phyloP scores from a whole-genome alignment of 257 asterid genomes.

The Solanum etuberosum region DNA sequence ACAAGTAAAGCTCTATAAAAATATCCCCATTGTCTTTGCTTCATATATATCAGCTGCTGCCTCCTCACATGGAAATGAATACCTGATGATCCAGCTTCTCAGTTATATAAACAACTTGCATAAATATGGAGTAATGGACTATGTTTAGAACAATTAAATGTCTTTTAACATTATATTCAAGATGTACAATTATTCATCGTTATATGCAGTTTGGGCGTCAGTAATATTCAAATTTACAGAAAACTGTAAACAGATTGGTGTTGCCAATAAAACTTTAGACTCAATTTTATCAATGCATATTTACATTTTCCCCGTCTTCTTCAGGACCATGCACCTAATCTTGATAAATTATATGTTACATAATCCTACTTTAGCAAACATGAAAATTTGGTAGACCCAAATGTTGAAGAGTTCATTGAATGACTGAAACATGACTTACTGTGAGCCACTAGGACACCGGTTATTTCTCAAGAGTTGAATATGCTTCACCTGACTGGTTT shows the following conservation, averaged over 20 bases:
- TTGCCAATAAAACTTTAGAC: background rate
- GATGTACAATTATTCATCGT: background rate
- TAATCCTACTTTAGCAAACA: constrained; percentile 35
- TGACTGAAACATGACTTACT: constrained; percentile 15
- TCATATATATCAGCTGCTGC: background rate
- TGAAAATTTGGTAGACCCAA: constrained; percentile 21
- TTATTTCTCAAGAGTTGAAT: constrained; percentile 34
- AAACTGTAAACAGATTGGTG: background rate
- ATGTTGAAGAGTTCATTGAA: constrained; percentile 28
- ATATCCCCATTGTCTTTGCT: background rate
- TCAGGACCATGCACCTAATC: constrained; percentile 20
- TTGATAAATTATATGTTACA: constrained; percentile 27
- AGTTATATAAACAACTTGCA: background rate
- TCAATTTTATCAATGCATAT: background rate
- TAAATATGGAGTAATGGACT: background rate
- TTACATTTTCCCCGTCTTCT: background rate
- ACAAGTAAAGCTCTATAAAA: background rate
- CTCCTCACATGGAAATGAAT: background rate
- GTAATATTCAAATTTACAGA: background rate
- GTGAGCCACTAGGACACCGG: constrained; percentile 51
- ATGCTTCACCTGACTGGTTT: constrained; percentile 42
- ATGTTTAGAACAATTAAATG: background rate
- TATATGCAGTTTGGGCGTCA: no score
- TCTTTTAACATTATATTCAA: background rate
- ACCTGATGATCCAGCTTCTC: background rate